Conservation (phyloP, 345 rosid genomes). For the Geranium brycei region DNA sequence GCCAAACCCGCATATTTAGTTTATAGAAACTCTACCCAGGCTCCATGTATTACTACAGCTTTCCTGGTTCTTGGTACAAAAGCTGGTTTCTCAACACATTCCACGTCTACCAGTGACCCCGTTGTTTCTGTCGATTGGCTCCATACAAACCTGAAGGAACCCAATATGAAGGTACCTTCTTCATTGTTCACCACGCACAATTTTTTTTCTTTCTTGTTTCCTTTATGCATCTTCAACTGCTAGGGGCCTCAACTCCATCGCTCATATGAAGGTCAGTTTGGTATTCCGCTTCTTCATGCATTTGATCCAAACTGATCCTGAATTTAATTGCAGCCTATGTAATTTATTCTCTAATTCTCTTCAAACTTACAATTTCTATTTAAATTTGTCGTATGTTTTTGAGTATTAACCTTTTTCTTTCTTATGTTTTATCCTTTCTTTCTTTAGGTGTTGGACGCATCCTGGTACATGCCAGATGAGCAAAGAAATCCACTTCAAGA, state of each 20-base stretch:
- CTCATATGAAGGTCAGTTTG: too few relatives aligned
- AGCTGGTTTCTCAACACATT: conserved; percentile 32
- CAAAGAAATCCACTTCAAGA: conserved; percentile 95
- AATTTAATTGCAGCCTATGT: too few relatives aligned
- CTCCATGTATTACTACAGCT: conserved; percentile 41
- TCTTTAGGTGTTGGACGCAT: conserved; percentile 82
- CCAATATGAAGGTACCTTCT: conserved; percentile 65
- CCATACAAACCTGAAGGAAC: conserved; percentile 56
- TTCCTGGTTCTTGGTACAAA: conserved; percentile 24
- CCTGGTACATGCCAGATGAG: conserved; percentile 99
- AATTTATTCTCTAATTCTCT: too few relatives aligned
- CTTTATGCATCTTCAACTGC: background rate
- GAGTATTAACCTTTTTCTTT: background rate
- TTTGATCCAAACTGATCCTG: too few relatives aligned
- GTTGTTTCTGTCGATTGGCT: conserved; percentile 97
- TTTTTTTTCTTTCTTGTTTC: background rate
- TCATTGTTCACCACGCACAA: too few relatives aligned
- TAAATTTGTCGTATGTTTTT: too few relatives aligned
- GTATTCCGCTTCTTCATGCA: too few relatives aligned
- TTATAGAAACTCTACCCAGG: conserved; percentile 19
- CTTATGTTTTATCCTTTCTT: background rate
- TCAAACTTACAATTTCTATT: too few relatives aligned
- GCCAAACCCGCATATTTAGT: conserved; percentile 14
- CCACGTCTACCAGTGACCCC: conserved; percentile 48
- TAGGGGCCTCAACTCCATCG: too few relatives aligned